A percentile compares a stretch with the other conserved stretches of the same genome.
phyloP scores from a whole-genome alignment of 192 early-diverging fungal genomes.

The Chytriomyces sp. region DNA sequence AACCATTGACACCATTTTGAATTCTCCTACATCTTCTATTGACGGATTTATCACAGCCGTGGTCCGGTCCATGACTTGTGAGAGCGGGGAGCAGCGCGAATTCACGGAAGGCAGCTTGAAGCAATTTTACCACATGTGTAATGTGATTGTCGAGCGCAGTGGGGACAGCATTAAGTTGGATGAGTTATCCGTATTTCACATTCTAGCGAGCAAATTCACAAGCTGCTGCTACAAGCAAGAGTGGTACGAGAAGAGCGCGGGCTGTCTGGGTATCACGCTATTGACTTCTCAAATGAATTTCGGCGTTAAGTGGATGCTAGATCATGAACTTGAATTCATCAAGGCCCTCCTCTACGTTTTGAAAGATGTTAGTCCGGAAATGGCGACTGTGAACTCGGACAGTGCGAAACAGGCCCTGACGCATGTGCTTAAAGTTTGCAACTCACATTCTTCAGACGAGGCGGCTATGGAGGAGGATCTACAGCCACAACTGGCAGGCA shows the following conservation, averaged over 20 bases:
- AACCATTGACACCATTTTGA: slow-evolving; percentile 37
- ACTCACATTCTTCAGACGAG: slow-evolving; percentile 18
- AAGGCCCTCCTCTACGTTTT: slow-evolving; percentile 91
- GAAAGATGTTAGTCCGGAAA: slow-evolving; percentile 84
- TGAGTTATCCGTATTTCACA: slow-evolving; percentile 72
- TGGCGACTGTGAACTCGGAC: slow-evolving; percentile 72
- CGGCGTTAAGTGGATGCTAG: slow-evolving; percentile 88
- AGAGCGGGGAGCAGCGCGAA: slow-evolving; percentile 57
- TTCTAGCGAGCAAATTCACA: slow-evolving; percentile 82
- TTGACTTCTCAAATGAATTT: slow-evolving; percentile 81
- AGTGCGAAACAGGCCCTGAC: slow-evolving; percentile 72
- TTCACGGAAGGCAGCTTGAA: slow-evolving; percentile 70
- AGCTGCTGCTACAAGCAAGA: slow-evolving; percentile 90
- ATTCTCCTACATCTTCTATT: slow-evolving; percentile 40
- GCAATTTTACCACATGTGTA: slow-evolving; percentile 63
- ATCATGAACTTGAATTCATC: slow-evolving; percentile 92
- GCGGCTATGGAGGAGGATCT: slow-evolving; percentile 10
- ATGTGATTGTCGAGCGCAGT: slow-evolving; percentile 58
- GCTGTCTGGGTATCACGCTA: slow-evolving; percentile 85
- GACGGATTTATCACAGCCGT: slow-evolving; percentile 78
- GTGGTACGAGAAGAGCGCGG: slow-evolving; percentile 85
- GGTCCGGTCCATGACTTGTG: slow-evolving; percentile 75
- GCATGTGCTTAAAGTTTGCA: slow-evolving; percentile 73
- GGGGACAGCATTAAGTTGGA: slow-evolving; percentile 41
- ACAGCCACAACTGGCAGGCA: background rate